Base-by-base conservation (phyloP, 2,329 filamentous ascomycete genomes). In the Fusarium nanum region DNA sequence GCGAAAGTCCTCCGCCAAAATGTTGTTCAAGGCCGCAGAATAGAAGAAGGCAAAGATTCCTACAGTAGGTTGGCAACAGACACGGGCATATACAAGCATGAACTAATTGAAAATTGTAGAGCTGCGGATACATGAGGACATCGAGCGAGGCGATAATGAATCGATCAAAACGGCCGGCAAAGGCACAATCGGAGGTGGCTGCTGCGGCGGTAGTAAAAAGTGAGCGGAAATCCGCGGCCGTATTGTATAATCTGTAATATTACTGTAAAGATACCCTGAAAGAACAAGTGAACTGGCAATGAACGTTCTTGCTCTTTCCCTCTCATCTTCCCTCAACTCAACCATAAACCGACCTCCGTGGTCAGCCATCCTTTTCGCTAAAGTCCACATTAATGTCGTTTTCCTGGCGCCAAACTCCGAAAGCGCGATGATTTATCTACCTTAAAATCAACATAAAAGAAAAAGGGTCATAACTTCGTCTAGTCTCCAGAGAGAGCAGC, bases 121-220 rank as follows among this genome's bases (percentile, higher is more conserved):
- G 78, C 83, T 98, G 60, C 87, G 91, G 54, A 98, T 99, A 81
- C 96, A 98, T 79, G 88, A 97, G 66, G 84, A 97, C 71, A 99
- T 92, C 30, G 95, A 99, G 80, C 87, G 93, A 71, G 94, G 96
- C 56, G 92, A 98, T 81, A 99, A 99, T 77, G 94, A 98, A 74
- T 93, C 91, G 34, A 89, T 98, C 75, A 97, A 94, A 81, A 84
- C 89, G 54, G 85, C 86, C 4, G 84, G 81, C 64, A 78, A 67
- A 3, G 77, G 76, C 41, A 62, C 61, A n/a, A 49, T 67, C n/a
- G 71, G 76, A 10, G 76, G 78, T 22, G 59, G 68, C 18, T 70
- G 68, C 68, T 70, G 68, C 25, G 78, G 79, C 14, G 80, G 81
- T 57, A 73, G 77, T 56, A 76, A 72, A 63, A 76, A 72, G 59